These are phyloP conservation scores for Trametes punicea DNA, from an alignment of 768 basidiomycete species.

Conservation along the genomic window DNA sequence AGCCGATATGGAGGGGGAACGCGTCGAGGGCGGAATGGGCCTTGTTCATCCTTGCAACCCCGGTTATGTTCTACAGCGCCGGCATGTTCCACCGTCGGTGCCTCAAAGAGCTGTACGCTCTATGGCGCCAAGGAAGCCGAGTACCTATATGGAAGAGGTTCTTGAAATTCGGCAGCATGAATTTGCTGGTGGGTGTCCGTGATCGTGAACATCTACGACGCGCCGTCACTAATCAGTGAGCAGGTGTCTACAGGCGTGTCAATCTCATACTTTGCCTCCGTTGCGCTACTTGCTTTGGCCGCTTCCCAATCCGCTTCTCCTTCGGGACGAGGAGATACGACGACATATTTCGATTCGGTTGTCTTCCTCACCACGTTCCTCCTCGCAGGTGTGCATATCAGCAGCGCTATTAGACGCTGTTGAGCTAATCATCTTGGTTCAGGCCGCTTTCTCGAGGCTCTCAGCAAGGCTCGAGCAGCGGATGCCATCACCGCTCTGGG, in stretches of 20 bases:
- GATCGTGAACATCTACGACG: not conserved
- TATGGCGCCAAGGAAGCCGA: slow-evolving; percentile 55
- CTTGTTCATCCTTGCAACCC: slow-evolving; percentile 63
- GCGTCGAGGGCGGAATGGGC: slow-evolving; percentile 57
- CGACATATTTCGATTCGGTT: slow-evolving; percentile 79
- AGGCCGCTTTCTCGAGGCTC: slow-evolving; percentile 65
- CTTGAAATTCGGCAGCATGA: slow-evolving; percentile 82
- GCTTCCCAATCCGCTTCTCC: slow-evolving; percentile 39
- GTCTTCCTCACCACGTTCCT: slow-evolving; percentile 82
- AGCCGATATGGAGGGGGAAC: slow-evolving; percentile 62
- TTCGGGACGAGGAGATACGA: slow-evolving; percentile 43
- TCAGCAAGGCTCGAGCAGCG: slow-evolving; percentile 65
- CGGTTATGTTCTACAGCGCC: slow-evolving; percentile 68
- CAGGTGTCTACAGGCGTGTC: slow-evolving; percentile 64
- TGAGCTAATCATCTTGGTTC: not conserved
- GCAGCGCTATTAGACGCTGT: not conserved
- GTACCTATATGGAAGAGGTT: slow-evolving; percentile 55
- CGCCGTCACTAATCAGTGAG: too few species aligned
- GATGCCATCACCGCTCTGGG: slow-evolving; percentile 71
- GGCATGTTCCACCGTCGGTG: slow-evolving; percentile 53
- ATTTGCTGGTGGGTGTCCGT: slow-evolving; percentile 54
- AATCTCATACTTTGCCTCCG: slow-evolving; percentile 73
- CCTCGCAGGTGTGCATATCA: slow-evolving; percentile 47
- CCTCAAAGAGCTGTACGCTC: slow-evolving; percentile 49
- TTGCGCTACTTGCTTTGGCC: slow-evolving; percentile 63